Percentiles rank a stretch among this genome's conserved stretches.
Evolutionary conservation across 2,329 filamentous ascomycete genomes (phyloP).

Genomic region (Pseudogymnoascus sp.): DNA sequence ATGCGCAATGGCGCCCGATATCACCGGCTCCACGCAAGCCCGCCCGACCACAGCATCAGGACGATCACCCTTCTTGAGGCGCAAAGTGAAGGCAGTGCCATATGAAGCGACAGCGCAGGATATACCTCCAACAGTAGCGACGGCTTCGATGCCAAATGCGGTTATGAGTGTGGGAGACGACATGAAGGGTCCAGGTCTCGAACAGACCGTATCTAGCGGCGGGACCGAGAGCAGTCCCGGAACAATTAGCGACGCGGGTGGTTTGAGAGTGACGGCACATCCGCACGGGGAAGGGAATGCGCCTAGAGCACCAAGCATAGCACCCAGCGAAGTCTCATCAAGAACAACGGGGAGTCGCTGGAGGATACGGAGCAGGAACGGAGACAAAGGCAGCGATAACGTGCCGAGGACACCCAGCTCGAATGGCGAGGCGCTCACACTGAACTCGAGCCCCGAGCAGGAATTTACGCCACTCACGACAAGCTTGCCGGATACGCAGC

Average conservation of each 20-base stretch:
- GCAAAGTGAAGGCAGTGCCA: constrained; percentile 41
- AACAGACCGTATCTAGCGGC: constrained; percentile 38
- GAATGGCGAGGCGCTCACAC: background rate
- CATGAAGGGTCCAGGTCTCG: constrained; percentile 49
- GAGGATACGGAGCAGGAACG: constrained; percentile 3
- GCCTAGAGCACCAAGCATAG: constrained; percentile 3
- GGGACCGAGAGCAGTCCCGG: constrained; percentile 34
- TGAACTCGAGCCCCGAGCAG: constrained; percentile 6
- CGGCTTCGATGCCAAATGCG: constrained; percentile 22
- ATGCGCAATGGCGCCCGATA: constrained; percentile 32
- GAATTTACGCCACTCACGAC: constrained; percentile 46
- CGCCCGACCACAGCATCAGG: background rate
- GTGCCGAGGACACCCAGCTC: background rate
- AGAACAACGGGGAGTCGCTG: constrained; percentile 5
- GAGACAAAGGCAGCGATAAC: background rate
- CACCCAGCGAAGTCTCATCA: background rate
- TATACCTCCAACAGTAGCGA: constrained; percentile 45
- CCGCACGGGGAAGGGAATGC: background rate
- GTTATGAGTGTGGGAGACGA: constrained; percentile 24
- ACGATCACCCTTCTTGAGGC: constrained; percentile 11
- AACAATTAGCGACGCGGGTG: constrained; percentile 17
- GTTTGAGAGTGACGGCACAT: background rate
- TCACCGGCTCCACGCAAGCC: constrained; percentile 3
- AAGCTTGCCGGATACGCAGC: constrained; percentile 45
- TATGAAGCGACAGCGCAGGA: constrained; percentile 54